Conservation (phyloP, 495 filamentous ascomycete genomes). For the Pyrenula aspistea region DNA sequence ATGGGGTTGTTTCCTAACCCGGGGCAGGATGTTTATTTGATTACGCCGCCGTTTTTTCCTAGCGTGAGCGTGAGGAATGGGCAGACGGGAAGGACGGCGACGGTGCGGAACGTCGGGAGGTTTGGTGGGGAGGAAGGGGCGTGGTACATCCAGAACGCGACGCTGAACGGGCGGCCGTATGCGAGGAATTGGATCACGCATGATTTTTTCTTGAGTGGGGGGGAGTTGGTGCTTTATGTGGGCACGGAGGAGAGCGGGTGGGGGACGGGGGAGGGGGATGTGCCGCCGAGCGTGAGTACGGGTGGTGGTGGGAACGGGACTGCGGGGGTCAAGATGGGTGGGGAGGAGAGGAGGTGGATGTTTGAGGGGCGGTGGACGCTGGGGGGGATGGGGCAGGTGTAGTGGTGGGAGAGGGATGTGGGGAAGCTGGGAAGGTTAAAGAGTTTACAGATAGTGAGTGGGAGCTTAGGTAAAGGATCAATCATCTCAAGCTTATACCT, state of each 20-base stretch:
- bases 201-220: slow-evolving; percentile 39
- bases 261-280: slow-evolving; percentile 35
- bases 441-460: too few species aligned
- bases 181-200: slow-evolving; percentile 46
- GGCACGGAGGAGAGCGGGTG: slow-evolving; percentile 37
- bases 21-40: slow-evolving; percentile 28
- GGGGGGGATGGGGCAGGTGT: too few species aligned
- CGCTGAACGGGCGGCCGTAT: slow-evolving; percentile 34
- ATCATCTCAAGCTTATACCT: too few species aligned
- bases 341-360: background rate
- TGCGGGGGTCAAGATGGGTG: background rate
- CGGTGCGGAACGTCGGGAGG: slow-evolving; percentile 46
- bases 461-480: too few species aligned
- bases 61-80: slow-evolving; percentile 29
- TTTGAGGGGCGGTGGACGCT: background rate
- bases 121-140: slow-evolving; percentile 51
- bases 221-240: slow-evolving; percentile 34
- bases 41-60: slow-evolving; percentile 25
- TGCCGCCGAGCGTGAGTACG: slow-evolving; percentile 30
- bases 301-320: background rate
- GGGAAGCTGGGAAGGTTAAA: too few species aligned
- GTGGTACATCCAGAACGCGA: slow-evolving; percentile 41
- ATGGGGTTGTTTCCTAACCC: slow-evolving; percentile 28
- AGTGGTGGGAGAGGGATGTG: too few species aligned
- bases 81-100: slow-evolving; percentile 47